Evolutionary conservation across 208 protist genomes (phyloP).

Genomic region (Crithidia fasciculata): DNA sequence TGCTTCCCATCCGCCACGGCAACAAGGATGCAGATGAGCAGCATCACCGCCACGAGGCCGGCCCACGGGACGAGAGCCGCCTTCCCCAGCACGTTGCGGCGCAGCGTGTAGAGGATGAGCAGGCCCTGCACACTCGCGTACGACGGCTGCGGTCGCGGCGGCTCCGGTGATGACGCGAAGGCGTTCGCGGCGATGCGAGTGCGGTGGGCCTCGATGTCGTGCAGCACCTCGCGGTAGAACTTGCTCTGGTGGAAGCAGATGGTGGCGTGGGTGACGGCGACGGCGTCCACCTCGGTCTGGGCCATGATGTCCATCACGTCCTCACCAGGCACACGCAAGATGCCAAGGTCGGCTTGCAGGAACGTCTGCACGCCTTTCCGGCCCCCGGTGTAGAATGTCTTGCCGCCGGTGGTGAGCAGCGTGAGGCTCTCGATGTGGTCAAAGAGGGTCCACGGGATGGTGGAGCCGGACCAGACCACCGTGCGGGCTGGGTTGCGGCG

Average conservation of each 20-base stretch:
- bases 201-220: constrained; percentile 39
- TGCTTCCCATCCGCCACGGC: neutral
- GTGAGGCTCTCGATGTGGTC: constrained; percentile 38
- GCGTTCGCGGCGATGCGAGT: constrained; percentile 17
- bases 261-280: constrained; percentile 26
- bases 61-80: constrained; percentile 43
- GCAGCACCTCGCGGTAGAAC: constrained; percentile 22
- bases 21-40: constrained; percentile 36
- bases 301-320: constrained; percentile 54
- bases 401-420: constrained; percentile 44
- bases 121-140: constrained; percentile 18
- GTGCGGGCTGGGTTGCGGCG: constrained; percentile 19
- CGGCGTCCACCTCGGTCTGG: constrained; percentile 40
- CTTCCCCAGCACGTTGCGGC: constrained; percentile 28
- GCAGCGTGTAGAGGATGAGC: constrained; percentile 37
- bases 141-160: neutral
- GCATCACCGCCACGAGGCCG: constrained; percentile 43
- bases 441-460: constrained; percentile 46
- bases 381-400: constrained; percentile 45
- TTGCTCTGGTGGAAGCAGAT: constrained; percentile 27
- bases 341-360: constrained; percentile 33
- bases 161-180: neutral
- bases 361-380: constrained; percentile 40
- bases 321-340: constrained; percentile 37
- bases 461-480: constrained; percentile 18